Base-by-base conservation (phyloP, 148 eudicot species). In the Nepenthes gracilis region DNA sequence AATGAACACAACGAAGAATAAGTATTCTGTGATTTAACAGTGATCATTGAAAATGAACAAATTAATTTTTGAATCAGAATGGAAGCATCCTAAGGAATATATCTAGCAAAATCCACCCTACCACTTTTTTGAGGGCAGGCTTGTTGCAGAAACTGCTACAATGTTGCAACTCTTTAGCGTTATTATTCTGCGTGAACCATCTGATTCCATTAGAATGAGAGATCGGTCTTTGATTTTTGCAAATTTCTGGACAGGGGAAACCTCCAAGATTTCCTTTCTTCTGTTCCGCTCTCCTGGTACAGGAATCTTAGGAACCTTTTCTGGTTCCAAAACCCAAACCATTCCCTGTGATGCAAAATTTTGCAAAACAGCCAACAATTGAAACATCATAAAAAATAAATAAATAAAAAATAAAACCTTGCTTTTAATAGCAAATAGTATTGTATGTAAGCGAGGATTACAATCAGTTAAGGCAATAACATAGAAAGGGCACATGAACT, bases 121-220 rank as follows among this genome's bases (percentile, higher is more conserved):
- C 99, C 99, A 93, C 79, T 93, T 93, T 78, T 82, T 88, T 38
- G 96, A 63, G 56, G 91, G 66, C 69, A 82, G 51, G 55, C 65
- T 61, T 54, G 99, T 68, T 36, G 91, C 96, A 58, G 99, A 93
- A 79, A 93, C 95, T 61, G 99, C 89, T 58, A 69, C 80, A 37
- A 86, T 72, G 58, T 65, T 70, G 75, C 96, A 93, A 67, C 89
- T 85, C 67, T 73, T 80, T 45, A 93, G 77, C 74, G 36, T 38
- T 71, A 93, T 74, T 80, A 74, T 74, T 55, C 74, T 69, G 43
- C 47, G 75, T 5, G 89, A 77, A 70, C 89, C 83, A 82, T 88
- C 95, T 55, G 72, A 40, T 59, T 88, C 89, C 23, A 76, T 75
- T 54, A 93, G 64, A 67, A 74, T 58, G 55, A 93, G 95, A 57